Evolutionary conservation across 83 land plant species (phyloP), one percentile per base, ranked within the genome.

Genomic region (Thuja plicata): DNA sequence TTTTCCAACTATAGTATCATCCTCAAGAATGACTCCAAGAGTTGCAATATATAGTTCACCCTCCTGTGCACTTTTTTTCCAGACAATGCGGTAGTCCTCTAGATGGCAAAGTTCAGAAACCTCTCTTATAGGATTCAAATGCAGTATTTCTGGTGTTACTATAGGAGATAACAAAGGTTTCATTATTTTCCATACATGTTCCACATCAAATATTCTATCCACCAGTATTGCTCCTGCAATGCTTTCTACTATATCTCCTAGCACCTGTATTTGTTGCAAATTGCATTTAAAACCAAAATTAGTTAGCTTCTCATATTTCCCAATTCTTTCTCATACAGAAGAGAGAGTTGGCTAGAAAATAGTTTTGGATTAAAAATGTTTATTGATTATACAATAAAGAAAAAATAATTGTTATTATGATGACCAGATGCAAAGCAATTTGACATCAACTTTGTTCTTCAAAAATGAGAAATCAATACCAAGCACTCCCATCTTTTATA

Each of bases 161-260:
- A 98, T 89, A 38, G 99, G 99, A 40, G 97, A 95, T 34, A 98
- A 90, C 43, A 97, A 82, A 34, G 96, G 96, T 87, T 91, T 86
- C 92, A 94, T 92, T 13, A 97, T 92, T 86, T 89, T 89, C 99
- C 99, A 98, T 19, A 96, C 96, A 89, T 89, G 89, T 21, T 94
- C 94, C 52, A 98, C 57, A 87, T 95, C 89, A 77, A 98, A 93
- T 41, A 89, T 86, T 19, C 93, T 93, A 82, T 98, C 99, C 48
- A 98, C 93, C 43, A 96, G 86, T 30, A 97, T 90, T 45, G 99
- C 99, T 27, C 98, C 99, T 8, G 94, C 99, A 89, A 98, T 97
- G 91, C 99, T 98, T 89, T 98, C 99, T 37, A 98, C 91, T 71
- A 98, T 62, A 87, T 98, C 99, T 80, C 96, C 99, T 87, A 98